Conservation (phyloP, 2,329 filamentous ascomycete species). For the Blastomyces emzantsi region DNA sequence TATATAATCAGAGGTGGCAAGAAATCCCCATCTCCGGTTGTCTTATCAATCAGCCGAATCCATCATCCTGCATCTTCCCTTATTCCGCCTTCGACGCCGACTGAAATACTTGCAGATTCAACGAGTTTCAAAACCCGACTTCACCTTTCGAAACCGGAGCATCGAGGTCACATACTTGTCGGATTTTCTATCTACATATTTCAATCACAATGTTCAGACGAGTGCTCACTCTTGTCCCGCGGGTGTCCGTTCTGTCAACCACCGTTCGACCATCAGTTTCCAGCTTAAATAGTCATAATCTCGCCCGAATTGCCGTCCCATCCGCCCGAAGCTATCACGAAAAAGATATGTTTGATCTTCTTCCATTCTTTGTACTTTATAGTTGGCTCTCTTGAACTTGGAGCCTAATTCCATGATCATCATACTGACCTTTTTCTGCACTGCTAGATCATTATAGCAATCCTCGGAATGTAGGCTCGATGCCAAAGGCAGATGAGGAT, state of each 20-base stretch:
- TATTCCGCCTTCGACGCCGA: not conserved
- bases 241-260: slow-evolving; percentile 41
- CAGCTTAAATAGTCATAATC: slow-evolving; percentile 21
- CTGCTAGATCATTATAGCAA: slow-evolving; percentile 75
- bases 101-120: not conserved
- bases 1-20: not conserved
- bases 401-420: slow-evolving; percentile 2
- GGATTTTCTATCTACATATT: not conserved
- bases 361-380: not conserved
- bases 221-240: slow-evolving; percentile 46
- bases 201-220: slow-evolving; percentile 48
- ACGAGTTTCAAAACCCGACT: not conserved
- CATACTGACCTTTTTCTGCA: slow-evolving; percentile 35
- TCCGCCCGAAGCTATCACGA: slow-evolving; percentile 52
- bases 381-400: not conserved
- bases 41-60: slow-evolving; percentile 5
- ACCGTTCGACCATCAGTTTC: slow-evolving; percentile 40
- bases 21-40: not conserved
- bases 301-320: slow-evolving; percentile 32
- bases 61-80: slow-evolving; percentile 1
- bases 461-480: slow-evolving; percentile 68
- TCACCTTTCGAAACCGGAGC: not conserved
- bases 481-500: slow-evolving; percentile 68
- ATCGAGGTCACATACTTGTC: not conserved
- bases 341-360: slow-evolving; percentile 47